phyloP scores from a whole-genome alignment of 805 yeast species.

The Naumovozyma dairenensis region DNA sequence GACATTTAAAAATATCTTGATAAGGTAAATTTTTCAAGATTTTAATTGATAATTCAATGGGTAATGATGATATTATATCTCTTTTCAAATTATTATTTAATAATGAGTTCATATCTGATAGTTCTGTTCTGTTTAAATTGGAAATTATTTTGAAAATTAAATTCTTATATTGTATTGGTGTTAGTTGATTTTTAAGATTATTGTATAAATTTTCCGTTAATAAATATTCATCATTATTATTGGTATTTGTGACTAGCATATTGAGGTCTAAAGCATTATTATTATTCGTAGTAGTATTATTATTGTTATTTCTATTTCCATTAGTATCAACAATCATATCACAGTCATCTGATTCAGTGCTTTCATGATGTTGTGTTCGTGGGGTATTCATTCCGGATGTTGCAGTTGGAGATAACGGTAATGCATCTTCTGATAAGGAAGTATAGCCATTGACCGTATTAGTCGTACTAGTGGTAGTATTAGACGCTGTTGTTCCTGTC shows the following conservation, averaged over 20 bases:
- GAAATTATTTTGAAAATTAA: slow-evolving; percentile 22
- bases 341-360: not conserved
- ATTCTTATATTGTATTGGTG: slow-evolving; percentile 11
- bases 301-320: not conserved
- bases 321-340: not conserved
- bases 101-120: slow-evolving; percentile 24
- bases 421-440: slow-evolving; percentile 14
- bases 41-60: slow-evolving; percentile 60
- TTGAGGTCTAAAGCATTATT: not conserved
- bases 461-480: not conserved
- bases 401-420: slow-evolving; percentile 27
- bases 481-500: not conserved
- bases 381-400: slow-evolving; percentile 22
- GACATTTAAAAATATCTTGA: slow-evolving; percentile 47
- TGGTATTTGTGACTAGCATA: not conserved
- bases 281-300: not conserved
- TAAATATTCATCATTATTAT: not conserved
- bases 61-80: slow-evolving; percentile 63
- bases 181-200: slow-evolving; percentile 9
- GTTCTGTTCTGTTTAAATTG: slow-evolving; percentile 18
- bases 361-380: not conserved
- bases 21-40: slow-evolving; percentile 59
- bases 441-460: not conserved
- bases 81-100: slow-evolving; percentile 42
- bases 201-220: slow-evolving; percentile 5